These are phyloP conservation scores for Sechiopsis laciniata DNA, from an alignment of 306 rosid genomes.

Conservation along the genomic window DNA sequence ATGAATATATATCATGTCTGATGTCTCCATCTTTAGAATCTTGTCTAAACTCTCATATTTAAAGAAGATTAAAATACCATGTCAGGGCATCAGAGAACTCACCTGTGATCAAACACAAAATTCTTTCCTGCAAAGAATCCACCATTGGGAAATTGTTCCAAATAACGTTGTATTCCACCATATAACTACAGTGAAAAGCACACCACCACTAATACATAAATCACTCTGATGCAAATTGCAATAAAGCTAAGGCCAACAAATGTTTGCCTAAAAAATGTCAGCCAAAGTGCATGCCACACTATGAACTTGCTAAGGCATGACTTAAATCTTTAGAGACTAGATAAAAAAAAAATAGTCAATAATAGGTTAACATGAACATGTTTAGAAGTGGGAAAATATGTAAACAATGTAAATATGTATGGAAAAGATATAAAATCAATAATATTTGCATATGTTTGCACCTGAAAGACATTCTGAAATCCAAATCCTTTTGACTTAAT, in stretches of 20 bases:
- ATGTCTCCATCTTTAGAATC: not conserved
- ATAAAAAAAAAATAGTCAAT: not conserved
- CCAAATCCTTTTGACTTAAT: conserved; percentile 83
- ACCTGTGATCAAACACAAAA: conserved; percentile 95
- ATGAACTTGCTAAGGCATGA: not conserved
- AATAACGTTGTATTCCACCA: conserved; percentile 89
- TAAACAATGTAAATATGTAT: not conserved
- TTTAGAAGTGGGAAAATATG: not conserved
- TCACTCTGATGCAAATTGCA: not conserved
- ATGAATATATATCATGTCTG: not conserved
- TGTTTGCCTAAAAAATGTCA: not conserved
- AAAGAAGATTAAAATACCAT: not conserved
- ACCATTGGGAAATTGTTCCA: conserved; percentile 87
- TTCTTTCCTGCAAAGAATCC: conserved; percentile 86
- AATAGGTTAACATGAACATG: not conserved
- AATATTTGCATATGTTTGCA: conserved; percentile 25
- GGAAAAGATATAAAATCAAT: not conserved
- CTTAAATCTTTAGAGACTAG: not conserved
- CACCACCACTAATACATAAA: conserved; percentile 18
- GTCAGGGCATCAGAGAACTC: conserved; percentile 20
- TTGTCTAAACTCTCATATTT: not conserved
- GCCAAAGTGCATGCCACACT: not conserved
- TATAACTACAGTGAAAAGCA: conserved; percentile 51
- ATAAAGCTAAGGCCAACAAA: not conserved
- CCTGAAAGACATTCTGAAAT: conserved; percentile 90